These are phyloP conservation scores for Geranium incanum DNA, from an alignment of 441 rosid genomes.

Conservation along the genomic window DNA sequence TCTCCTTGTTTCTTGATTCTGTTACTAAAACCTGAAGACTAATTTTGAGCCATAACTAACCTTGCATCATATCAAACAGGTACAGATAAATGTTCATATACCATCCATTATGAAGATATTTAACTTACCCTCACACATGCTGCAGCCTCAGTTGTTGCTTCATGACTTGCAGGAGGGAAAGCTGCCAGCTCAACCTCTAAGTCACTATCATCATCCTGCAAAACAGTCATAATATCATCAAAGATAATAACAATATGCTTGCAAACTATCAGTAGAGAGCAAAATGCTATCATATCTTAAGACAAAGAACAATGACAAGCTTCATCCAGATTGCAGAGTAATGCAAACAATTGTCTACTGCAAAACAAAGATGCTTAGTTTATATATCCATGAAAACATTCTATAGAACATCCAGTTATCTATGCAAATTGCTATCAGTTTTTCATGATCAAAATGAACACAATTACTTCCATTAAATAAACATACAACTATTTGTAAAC, in stretches of 20 bases:
- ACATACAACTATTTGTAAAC: no score
- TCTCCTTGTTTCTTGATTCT: neutral
- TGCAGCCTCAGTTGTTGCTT: constrained; percentile 66
- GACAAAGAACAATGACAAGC: neutral
- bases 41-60: neutral
- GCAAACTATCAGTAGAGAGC: neutral
- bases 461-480: no score
- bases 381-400: no score
- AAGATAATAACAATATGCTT: neutral
- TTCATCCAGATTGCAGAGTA: no score
- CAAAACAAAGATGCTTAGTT: no score
- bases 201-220: constrained; percentile 91
- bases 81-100: neutral
- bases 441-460: no score
- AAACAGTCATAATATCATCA: neutral
- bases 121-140: constrained; percentile 75
- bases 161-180: constrained; percentile 51
- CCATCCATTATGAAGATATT: neutral
- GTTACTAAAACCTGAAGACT: neutral
- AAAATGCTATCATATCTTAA: neutral
- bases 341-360: no score
- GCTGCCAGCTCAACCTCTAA: constrained; percentile 82
- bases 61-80: neutral
- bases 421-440: no score
- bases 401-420: no score